Evolutionary conservation across 208 protist genomes (phyloP), one percentile per base, ranked within the genome.

Genomic region (Wallacemonas collosoma): DNA sequence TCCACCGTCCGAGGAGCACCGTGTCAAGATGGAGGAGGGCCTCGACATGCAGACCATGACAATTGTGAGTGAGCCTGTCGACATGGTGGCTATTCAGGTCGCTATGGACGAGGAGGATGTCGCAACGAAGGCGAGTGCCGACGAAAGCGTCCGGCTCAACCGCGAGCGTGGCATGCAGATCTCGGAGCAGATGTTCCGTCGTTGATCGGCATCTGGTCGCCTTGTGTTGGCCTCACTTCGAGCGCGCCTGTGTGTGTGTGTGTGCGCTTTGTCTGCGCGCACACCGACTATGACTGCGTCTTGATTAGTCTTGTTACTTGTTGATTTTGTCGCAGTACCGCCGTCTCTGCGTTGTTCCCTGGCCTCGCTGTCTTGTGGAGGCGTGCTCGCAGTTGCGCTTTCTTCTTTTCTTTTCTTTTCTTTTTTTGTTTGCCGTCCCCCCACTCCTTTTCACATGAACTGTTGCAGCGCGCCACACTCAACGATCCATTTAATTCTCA

Each of bases 21-120:
- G 60, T 8, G 71, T 67, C 9, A 81, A 83, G 70, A 72, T 77
- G 5, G 78, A 91, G 35, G 55, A 85, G 43, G 66, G 79, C 26
- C 15, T 89, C 15, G 71, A 91, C 26, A 44, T 97, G 73, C 90
- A 91, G 69, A 92, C 86, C 51, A 93, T 95, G 80, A 90, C 79
- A 14, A 77, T 93, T 69, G 69, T 90, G 6, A 53, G 79, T 3
- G 80, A 79, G 12, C 72, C 66, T 36, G 87, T 96, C 12, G 80
- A 89, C 60, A 92, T 96, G 83, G 68, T 66, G 4, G 67, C 57
- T 12, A 67, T 95, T 7, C 68, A 89, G 77, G 67, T 56, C 9
- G 56, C 17, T 1, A 26, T 93, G 11, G 60, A 81, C 26, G 76
- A 66, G 48, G 67, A 74, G 45, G 68, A 72, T 15, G 43, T 55